Percentiles rank a stretch among this genome's conserved stretches.
These are phyloP conservation scores for Xerocomellus chrysenteron DNA, from an alignment of 768 basidiomycete genomes.

Conservation along the genomic window DNA sequence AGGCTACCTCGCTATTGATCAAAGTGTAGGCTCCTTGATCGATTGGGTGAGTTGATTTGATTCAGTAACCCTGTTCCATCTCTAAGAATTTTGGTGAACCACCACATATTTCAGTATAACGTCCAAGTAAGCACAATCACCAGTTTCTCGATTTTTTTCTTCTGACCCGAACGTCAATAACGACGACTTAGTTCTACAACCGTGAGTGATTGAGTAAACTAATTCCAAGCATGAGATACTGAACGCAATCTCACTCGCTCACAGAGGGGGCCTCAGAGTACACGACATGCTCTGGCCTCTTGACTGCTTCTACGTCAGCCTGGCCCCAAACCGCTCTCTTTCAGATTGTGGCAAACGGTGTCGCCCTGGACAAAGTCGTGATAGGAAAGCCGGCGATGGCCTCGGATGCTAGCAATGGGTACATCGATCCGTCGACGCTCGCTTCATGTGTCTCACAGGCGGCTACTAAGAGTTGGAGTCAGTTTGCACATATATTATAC, in stretches of 20 bases:
- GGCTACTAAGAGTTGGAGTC: constrained; percentile 63
- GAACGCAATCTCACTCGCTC: background rate
- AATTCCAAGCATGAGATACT: background rate
- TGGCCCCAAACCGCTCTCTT: constrained; percentile 48
- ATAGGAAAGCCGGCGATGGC: constrained; percentile 68
- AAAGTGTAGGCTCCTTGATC: constrained; percentile 41
- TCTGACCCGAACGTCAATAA: background rate
- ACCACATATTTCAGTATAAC: constrained; percentile 28
- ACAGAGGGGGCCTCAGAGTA: constrained; percentile 40
- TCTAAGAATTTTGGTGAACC: background rate
- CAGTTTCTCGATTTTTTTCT: background rate
- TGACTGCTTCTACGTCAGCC: constrained; percentile 37
- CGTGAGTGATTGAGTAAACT: constrained; percentile 12
- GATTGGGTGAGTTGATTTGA: constrained; percentile 38
- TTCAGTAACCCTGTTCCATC: background rate
- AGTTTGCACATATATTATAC: constrained; percentile 26
- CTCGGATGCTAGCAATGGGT: constrained; percentile 54
- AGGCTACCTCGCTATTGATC: constrained; percentile 38
- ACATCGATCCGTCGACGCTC: constrained; percentile 54
- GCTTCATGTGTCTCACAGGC: constrained; percentile 63
- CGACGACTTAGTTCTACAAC: constrained; percentile 24
- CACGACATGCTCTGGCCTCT: constrained; percentile 38
- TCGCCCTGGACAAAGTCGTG: constrained; percentile 62
- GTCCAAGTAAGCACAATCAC: constrained; percentile 34
- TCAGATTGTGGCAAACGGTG: constrained; percentile 52